Conservation (phyloP, 495 filamentous ascomycete genomes). For the Annulohypoxylon maeteangense region DNA sequence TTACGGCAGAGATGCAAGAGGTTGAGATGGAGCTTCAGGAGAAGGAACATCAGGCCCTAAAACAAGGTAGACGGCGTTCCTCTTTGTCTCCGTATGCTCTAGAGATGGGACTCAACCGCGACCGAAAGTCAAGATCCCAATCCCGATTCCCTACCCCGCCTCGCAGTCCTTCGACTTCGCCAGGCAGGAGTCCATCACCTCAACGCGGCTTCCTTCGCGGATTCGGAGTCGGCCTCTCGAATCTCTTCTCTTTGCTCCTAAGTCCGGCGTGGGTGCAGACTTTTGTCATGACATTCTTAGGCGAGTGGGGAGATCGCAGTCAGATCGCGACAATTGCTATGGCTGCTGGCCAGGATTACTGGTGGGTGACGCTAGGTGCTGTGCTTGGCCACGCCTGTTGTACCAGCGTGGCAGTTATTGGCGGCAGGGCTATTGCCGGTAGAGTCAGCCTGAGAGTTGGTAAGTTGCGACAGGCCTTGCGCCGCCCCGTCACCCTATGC, state of each 20-base stretch:
- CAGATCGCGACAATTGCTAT: conserved; percentile 99
- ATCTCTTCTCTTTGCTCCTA: conserved; percentile 86
- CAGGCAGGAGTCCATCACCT: conserved; percentile 59
- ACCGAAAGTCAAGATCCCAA: conserved; percentile 67
- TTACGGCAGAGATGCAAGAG: conserved; percentile 94
- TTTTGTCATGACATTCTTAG: conserved; percentile 98
- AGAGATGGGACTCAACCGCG: conserved; percentile 68
- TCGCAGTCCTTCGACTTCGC: conserved; percentile 68
- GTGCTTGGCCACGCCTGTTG: conserved; percentile 88
- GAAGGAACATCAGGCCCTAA: conserved; percentile 78
- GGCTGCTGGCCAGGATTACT: conserved; percentile 98
- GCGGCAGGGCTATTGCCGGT: conserved; percentile 90
- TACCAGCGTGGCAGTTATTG: conserved; percentile 92
- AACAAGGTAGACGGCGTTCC: conserved; percentile 63
- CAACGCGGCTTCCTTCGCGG: conserved; percentile 54
- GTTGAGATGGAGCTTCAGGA: conserved; percentile 95
- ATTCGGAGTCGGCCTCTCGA: conserved; percentile 72
- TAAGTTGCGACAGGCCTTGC: conserved; percentile 63
- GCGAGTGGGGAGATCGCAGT: conserved; percentile 97
- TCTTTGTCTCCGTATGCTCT: conserved; percentile 71
- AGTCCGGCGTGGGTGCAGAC: conserved; percentile 99
- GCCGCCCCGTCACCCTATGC: not conserved
- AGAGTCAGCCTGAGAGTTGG: conserved; percentile 95
- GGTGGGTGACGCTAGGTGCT: conserved; percentile 96
- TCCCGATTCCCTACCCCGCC: conserved; percentile 69